Evolutionary conservation across 2,329 filamentous ascomycete species (phyloP).

Genomic region (Penicillium sp.): DNA sequence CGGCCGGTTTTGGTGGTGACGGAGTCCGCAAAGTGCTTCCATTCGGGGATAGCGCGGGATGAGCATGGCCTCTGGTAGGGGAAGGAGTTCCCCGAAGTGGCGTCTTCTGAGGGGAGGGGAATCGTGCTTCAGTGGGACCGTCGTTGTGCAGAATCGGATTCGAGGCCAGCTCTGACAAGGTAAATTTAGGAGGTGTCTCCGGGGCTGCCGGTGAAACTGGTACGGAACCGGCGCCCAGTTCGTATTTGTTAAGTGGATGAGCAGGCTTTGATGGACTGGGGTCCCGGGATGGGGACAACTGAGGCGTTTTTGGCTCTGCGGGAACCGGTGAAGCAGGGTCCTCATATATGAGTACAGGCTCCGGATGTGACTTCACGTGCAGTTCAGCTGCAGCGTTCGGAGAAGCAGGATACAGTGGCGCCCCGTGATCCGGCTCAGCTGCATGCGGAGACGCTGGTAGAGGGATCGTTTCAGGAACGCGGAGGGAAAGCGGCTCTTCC

Average conservation of each 20-base stretch:
- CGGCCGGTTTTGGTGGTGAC: slow-evolving; percentile 7
- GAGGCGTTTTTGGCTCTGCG: slow-evolving; percentile 2
- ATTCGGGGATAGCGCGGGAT: slow-evolving; percentile 8
- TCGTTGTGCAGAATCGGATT: slow-evolving; percentile 6
- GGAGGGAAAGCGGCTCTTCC: slow-evolving; percentile 8
- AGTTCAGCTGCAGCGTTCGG: slow-evolving; percentile 7
- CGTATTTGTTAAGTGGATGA: slow-evolving; percentile 1
- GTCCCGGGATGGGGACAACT: slow-evolving; percentile 4
- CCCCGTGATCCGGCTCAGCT: slow-evolving; percentile 1
- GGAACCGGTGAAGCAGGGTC: slow-evolving; percentile 19
- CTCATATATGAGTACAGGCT: slow-evolving; percentile 23
- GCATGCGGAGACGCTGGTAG: slow-evolving; percentile 3
- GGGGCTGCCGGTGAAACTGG: background rate
- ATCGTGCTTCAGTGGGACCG: slow-evolving; percentile 9
- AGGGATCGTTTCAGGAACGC: slow-evolving; percentile 6
- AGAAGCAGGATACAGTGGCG: slow-evolving; percentile 6
- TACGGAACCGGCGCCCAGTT: background rate
- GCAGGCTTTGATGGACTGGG: slow-evolving; percentile 12
- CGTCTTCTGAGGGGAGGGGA: slow-evolving; percentile 14
- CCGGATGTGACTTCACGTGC: slow-evolving; percentile 10
- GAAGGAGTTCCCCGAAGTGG: slow-evolving; percentile 19
- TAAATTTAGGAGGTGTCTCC: slow-evolving; percentile 9
- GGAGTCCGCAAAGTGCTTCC: slow-evolving; percentile 1
- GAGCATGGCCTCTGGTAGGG: slow-evolving; percentile 13
- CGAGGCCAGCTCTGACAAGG: slow-evolving; percentile 10